phyloP scores from a whole-genome alignment of 306 rosid species.

The Comarum palustre region DNA sequence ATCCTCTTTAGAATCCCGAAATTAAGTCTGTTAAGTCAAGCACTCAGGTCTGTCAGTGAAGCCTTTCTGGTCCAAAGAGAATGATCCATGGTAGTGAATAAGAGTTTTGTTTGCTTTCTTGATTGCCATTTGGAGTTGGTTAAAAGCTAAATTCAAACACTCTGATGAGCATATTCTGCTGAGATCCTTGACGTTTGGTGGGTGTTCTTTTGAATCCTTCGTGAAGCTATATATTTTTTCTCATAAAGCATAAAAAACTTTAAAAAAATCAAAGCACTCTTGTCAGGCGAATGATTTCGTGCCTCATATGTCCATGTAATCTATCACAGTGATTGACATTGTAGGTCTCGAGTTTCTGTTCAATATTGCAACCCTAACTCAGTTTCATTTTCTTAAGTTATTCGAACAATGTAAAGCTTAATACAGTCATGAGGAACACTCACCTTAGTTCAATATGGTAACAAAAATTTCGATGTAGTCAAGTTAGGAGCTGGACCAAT shows the following conservation, averaged over 20 bases:
- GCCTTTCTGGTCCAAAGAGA: background rate
- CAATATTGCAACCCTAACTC: background rate
- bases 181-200: background rate
- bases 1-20: background rate
- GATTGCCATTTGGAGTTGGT: background rate
- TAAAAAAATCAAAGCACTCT: background rate
- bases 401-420: background rate
- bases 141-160: background rate
- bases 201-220: background rate
- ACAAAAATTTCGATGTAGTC: background rate
- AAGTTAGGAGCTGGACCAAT: constrained; percentile 1
- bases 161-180: background rate
- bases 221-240: background rate
- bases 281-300: background rate
- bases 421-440: background rate
- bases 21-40: background rate
- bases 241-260: background rate
- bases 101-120: background rate
- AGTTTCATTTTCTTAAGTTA: background rate
- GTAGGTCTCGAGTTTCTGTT: background rate
- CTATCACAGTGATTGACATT: background rate
- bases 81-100: background rate
- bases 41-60: background rate
- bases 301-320: background rate
- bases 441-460: background rate